Conservation (phyloP, 768 basidiomycete genomes). For the Leucosporidium scottii region DNA sequence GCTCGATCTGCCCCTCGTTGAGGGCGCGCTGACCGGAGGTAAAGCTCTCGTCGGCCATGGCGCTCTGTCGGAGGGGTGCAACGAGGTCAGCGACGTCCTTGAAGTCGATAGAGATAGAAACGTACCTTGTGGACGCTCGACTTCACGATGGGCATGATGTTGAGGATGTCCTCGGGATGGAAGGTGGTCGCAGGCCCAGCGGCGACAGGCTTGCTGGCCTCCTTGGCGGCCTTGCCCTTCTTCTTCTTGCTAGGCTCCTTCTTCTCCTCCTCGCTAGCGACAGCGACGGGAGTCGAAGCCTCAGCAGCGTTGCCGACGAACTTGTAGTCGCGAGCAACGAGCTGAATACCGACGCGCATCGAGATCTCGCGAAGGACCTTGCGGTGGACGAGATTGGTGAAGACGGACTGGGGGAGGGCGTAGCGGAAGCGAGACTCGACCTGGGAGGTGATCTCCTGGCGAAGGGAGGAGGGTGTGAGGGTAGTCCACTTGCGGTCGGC, state of each 20-base stretch:
- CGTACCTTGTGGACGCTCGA: constrained; percentile 42
- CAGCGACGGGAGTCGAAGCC: constrained; percentile 5
- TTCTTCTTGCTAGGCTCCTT: constrained; percentile 23
- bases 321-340: constrained; percentile 43
- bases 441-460: constrained; percentile 39
- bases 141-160: constrained; percentile 44
- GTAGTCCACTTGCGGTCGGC: constrained; percentile 41
- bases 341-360: constrained; percentile 43
- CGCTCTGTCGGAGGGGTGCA: constrained; percentile 34
- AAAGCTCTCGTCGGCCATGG: constrained; percentile 45
- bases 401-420: constrained; percentile 38
- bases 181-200: constrained; percentile 37
- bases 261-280: not conserved
- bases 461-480: constrained; percentile 42
- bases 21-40: constrained; percentile 43
- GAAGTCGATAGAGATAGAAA: not conserved
- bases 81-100: not conserved
- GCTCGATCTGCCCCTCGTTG: constrained; percentile 41
- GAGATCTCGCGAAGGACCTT: constrained; percentile 46
- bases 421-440: constrained; percentile 44
- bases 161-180: constrained; percentile 44
- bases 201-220: constrained; percentile 1
- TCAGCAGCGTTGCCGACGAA: constrained; percentile 33
- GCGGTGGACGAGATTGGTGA: constrained; percentile 38
- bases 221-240: constrained; percentile 37